Evolutionary conservation across 768 basidiomycete species (phyloP), one percentile per base, ranked within the genome.

Genomic region (Phylloporus arenicola): DNA sequence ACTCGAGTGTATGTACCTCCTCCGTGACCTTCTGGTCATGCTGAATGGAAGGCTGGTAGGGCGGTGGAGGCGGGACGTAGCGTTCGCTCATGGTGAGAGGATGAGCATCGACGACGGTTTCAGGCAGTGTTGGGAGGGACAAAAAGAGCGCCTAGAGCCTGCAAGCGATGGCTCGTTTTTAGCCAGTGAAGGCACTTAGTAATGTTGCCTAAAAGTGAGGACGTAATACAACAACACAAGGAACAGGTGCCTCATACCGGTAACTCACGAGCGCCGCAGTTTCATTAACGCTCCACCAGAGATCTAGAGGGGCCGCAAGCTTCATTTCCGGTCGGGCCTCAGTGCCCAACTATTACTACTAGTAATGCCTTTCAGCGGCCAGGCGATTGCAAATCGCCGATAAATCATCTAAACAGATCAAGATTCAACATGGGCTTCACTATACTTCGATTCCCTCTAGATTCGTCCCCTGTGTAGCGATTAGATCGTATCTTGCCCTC

Each of bases 391-490:
- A 13, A n/a, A 35, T 45, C 44, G 44, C 33, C 44, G 33, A 34
- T 17, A 37, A 35, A n/a, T n/a, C n/a, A 3, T 34, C 33, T 19
- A 38, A 38, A 12, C 9, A 38, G 37, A 38, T 38, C 37, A 38
- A 38, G 11, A 38, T 13, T 38, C 37, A 38, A 38, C 19, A 38
- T 13, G 12, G 11, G 19, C 19, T 24, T 40, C 7, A 33, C 39
- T 70, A 92, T 17, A 92, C 76, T 65, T 90, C 88, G 50, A 91
- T 89, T 10, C 83, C 87, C 67, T 92, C 89, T 50, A 90, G 62
- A 66, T 88, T 92, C 9, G 88, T 92, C 30, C 89, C 89, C 89
- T 91, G 56, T 10, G 14, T 46, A 13, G 20, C 31, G 19, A 16
- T 50, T 17, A 52, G 55, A 39, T 40, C 29, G 24, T 6, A 17